Percentiles rank a stretch among this genome's conserved stretches.
These are phyloP conservation scores for Schizosaccharomyces cryophilus DNA, from an alignment of 805 yeast species.

Conservation along the genomic window DNA sequence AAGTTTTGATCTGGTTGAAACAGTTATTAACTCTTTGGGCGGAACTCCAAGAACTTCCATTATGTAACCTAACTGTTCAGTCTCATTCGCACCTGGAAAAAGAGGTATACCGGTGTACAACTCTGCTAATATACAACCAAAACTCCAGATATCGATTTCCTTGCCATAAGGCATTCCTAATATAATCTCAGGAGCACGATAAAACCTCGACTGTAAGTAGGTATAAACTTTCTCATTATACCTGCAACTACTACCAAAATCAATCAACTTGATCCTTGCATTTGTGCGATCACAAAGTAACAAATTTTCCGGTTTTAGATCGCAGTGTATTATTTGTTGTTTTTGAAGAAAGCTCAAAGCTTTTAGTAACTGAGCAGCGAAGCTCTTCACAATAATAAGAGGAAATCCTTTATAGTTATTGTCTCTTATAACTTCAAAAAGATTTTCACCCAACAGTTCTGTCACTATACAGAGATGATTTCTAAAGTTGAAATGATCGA, in stretches of 20 bases:
- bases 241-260: constrained; percentile 38
- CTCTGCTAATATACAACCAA: constrained; percentile 91
- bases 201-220: constrained; percentile 85
- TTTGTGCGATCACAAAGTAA: constrained; percentile 20
- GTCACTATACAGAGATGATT: constrained; percentile 65
- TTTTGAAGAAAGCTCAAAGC: constrained; percentile 39
- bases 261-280: constrained; percentile 41
- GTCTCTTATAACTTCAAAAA: constrained; percentile 27
- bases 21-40: constrained; percentile 17
- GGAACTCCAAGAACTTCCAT: constrained; percentile 83
- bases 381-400: constrained; percentile 12
- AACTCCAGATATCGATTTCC: constrained; percentile 90
- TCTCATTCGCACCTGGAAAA: constrained; percentile 84
- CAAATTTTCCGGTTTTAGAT: constrained; percentile 65
- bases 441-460: constrained; percentile 44
- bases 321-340: constrained; percentile 48
- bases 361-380: constrained; percentile 30
- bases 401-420: constrained; percentile 17
- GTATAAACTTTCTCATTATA: constrained; percentile 65
- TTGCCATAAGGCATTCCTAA: constrained; percentile 59
- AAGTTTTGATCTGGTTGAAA: constrained; percentile 14
- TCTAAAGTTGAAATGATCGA: constrained; percentile 51
- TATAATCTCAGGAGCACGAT: constrained; percentile 86
- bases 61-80: constrained; percentile 70
- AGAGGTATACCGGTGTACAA: constrained; percentile 81